Percentiles rank a stretch among this genome's conserved stretches.
phyloP scores from a whole-genome alignment of 805 yeast species.

The Candida ulmi region DNA sequence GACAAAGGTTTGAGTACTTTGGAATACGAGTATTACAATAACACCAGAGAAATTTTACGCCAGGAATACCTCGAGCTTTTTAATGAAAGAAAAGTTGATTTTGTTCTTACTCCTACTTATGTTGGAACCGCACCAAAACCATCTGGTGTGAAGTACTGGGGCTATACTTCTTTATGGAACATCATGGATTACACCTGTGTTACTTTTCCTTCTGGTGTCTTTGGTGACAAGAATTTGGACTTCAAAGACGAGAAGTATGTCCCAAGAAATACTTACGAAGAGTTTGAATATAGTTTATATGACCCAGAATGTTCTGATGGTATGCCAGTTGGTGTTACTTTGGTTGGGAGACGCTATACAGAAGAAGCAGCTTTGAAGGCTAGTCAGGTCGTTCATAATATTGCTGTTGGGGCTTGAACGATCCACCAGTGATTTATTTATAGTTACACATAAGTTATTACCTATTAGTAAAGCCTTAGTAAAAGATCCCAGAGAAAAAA shows the following conservation, averaged over 20 bases:
- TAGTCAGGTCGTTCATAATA: slow-evolving; percentile 29
- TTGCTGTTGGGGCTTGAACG: slow-evolving; percentile 2
- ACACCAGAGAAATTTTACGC: slow-evolving; percentile 52
- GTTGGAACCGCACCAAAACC: slow-evolving; percentile 67
- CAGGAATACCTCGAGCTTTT: slow-evolving; percentile 51
- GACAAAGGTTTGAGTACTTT: slow-evolving; percentile 37
- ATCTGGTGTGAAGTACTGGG: slow-evolving; percentile 65
- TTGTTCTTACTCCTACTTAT: slow-evolving; percentile 62
- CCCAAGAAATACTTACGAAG: slow-evolving; percentile 13
- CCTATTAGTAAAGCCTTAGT: no score
- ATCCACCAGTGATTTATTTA: no score
- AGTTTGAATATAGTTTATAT: slow-evolving; percentile 21
- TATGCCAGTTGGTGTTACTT: slow-evolving; percentile 42
- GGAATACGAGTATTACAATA: slow-evolving; percentile 52
- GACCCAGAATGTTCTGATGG: slow-evolving; percentile 43
- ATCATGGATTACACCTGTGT: slow-evolving; percentile 66
- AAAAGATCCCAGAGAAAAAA: no score
- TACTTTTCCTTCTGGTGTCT: slow-evolving; percentile 54
- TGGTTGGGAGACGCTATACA: slow-evolving; percentile 39
- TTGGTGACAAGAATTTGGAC: slow-evolving; percentile 41
- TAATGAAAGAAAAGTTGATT: slow-evolving; percentile 52
- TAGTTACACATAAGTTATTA: no score
- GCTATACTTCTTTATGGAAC: slow-evolving; percentile 73
- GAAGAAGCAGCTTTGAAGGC: slow-evolving; percentile 42
- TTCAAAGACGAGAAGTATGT: slow-evolving; percentile 28